These are phyloP conservation scores for Diaporthe sp. DNA, from an alignment of 2,329 filamentous ascomycete species.

Conservation along the genomic window DNA sequence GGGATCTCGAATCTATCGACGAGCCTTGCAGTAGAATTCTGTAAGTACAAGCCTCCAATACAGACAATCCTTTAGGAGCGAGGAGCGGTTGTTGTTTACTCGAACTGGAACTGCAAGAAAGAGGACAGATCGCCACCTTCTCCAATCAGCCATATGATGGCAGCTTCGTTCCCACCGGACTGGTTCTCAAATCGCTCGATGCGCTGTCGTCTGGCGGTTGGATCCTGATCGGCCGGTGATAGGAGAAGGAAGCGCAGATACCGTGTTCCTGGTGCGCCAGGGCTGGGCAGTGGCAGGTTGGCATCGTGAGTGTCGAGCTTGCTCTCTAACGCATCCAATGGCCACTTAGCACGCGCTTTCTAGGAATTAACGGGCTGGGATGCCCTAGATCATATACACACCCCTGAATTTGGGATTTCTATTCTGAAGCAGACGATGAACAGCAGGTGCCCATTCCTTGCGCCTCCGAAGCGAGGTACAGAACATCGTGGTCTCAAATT, in stretches of 20 bases:
- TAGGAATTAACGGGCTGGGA: too few species aligned
- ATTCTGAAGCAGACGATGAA: constrained; percentile 48
- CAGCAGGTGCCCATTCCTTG: constrained; percentile 52
- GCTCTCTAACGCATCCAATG: constrained; percentile 52
- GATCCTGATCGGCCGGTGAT: constrained; percentile 53
- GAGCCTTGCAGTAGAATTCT: constrained; percentile 47
- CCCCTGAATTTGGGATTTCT: constrained; percentile 46
- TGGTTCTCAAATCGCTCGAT: constrained; percentile 58
- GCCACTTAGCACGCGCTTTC: constrained; percentile 24
- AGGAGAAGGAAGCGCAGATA: constrained; percentile 58
- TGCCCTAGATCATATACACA: not conserved
- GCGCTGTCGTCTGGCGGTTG: constrained; percentile 47
- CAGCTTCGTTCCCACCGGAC: constrained; percentile 56
- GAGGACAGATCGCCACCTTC: constrained; percentile 50
- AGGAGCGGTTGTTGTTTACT: constrained; percentile 50
- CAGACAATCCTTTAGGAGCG: not conserved
- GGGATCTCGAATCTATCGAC: constrained; percentile 53
- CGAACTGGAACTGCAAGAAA: constrained; percentile 60
- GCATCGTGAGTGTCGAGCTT: constrained; percentile 61
- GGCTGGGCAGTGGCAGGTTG: constrained; percentile 53
- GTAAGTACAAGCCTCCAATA: not conserved
- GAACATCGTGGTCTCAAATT: constrained; percentile 48
- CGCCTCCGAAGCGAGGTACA: constrained; percentile 56
- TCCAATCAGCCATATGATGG: constrained; percentile 61
- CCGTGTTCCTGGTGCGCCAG: constrained; percentile 37